Base-by-base conservation (phyloP, 768 basidiomycete species). In the Sporobolomyces pararoseus region DNA sequence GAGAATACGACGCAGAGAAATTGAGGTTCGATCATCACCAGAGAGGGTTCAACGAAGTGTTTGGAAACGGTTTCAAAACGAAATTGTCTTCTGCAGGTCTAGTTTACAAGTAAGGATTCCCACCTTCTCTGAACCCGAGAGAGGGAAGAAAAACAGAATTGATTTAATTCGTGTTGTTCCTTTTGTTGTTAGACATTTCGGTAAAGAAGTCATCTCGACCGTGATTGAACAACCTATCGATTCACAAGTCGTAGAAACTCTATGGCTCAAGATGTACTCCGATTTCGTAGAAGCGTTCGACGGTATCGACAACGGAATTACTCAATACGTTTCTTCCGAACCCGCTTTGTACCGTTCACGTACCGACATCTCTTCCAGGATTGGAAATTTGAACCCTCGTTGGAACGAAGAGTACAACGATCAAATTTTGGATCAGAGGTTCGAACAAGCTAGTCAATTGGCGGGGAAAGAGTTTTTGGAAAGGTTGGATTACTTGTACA, bases 1-100 rank as follows among this genome's bases (percentile, higher is more conserved):
- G 89, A 9, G 84, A 89, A 29, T 99, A 97, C 79, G 91, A 95
- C 64, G 86, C 87, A 76, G 81, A 81, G 68, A 86, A 83, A 64
- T 85, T 88, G 62, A 84, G 88, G 46, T 99, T 91, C 79, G 95
- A 99, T 79, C 95, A 99, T 78, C 95, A 99, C 78, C 95, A 99
- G 77, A 86, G 94, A 49, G 93, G 89, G 0, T 99, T 99, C 79
- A 83, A 82, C 9, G 89, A 95, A 78, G 85, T 89, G 31, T 96
- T 99, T 78, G 95, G 92, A 3, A 82, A 88, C 73, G 91, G 89
- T 12, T 92, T 89, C 77, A 81, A 80, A 27, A 97, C 91, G 64
- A 99, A 98, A 81, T 81, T 99, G 39, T 90, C 88, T 27, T 91
- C 89, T 21, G 95, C 95, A 2, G 95, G 95, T 19, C 81, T 99